Percentiles rank a stretch among this genome's conserved stretches.
Conservation (phyloP, 179 eudicot genomes). For the Corrigiola litoralis region DNA sequence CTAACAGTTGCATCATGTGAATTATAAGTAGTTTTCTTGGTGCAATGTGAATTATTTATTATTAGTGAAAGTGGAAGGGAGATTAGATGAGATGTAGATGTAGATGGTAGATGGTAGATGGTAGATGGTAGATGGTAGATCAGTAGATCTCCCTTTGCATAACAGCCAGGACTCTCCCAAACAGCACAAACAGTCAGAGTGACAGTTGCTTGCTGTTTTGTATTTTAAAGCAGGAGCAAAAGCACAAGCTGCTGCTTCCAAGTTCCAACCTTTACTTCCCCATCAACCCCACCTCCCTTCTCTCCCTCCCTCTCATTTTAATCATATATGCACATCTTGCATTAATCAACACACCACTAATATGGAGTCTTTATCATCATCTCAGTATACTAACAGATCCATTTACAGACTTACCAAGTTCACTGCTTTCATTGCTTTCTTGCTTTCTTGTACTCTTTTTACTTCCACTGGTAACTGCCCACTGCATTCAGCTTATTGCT, state of each 20-base stretch:
- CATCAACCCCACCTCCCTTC: not conserved
- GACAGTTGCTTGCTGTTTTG: constrained; percentile 6
- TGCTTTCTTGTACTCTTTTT: constrained; percentile 25
- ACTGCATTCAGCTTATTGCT: not conserved
- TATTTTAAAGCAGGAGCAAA: not conserved
- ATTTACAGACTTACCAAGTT: constrained; percentile 18
- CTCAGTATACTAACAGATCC: constrained; percentile 13
- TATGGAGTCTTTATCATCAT: constrained; percentile 28
- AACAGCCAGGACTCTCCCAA: not conserved
- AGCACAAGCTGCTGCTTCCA: not conserved
- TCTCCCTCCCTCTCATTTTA: constrained; percentile 8
- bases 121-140: too few species aligned
- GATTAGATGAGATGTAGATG: too few species aligned
- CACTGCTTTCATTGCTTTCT: constrained; percentile 18
- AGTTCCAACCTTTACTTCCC: not conserved
- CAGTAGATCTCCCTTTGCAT: constrained; percentile 3
- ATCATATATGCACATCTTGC: constrained; percentile 15
- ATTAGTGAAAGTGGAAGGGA: not conserved
- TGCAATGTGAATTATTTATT: constrained; percentile 7
- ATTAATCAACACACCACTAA: not conserved
- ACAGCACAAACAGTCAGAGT: not conserved
- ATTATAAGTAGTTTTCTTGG: too few species aligned
- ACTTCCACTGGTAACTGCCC: constrained; percentile 30
- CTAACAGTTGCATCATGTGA: not conserved
- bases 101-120: too few species aligned